Evolutionary conservation across 768 basidiomycete species (phyloP), one percentile per base, ranked within the genome.

Genomic region (Glaciozyma antarctica): DNA sequence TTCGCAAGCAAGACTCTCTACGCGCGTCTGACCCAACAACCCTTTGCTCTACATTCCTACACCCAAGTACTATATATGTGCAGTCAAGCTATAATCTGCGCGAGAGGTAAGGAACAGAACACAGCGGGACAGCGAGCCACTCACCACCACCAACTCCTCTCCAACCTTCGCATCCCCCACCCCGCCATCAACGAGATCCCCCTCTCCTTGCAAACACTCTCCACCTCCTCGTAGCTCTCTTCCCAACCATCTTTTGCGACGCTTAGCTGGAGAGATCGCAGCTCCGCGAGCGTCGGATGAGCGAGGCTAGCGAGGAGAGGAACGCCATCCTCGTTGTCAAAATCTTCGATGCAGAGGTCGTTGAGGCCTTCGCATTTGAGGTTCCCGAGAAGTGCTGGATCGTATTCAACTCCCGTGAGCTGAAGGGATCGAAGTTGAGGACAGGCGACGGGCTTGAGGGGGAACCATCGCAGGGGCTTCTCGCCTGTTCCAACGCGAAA

Each of bases 291-390:
- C 22, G 12, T 19, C 12, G n/a, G 9, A 1, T 3, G 5, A 5
- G 5, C n/a, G 12, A 70, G 48, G 22, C 60, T 52, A 0, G 43
- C 52, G 34, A 69, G 28, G 15, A 69, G 47, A 0, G 49, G 52
- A 12, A 1, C 15, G 3, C 60, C 41, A 19, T 58, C 51, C 28
- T n/a, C 44, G 2, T 62, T 49, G 47, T 66, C 62, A 30, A 66
- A 70, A 34, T 70, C 68, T 24, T 70, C 68, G 56, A 70, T 2
- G 15, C 45, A 55, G 56, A 70, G 60, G 24, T 41, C 41, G 41
- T 24, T n/a, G 38, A 69, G 64, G 1, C 5, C 32, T 21, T 19
- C 24, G 8, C 30, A 17, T 8, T 44, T 43, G 26, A 65, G 58
- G 24, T 28, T 30, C 9, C 41, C 16, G 49, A 69, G 56, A 9